phyloP scores from a whole-genome alignment of 768 basidiomycete species.

The Termitomyces sp. region DNA sequence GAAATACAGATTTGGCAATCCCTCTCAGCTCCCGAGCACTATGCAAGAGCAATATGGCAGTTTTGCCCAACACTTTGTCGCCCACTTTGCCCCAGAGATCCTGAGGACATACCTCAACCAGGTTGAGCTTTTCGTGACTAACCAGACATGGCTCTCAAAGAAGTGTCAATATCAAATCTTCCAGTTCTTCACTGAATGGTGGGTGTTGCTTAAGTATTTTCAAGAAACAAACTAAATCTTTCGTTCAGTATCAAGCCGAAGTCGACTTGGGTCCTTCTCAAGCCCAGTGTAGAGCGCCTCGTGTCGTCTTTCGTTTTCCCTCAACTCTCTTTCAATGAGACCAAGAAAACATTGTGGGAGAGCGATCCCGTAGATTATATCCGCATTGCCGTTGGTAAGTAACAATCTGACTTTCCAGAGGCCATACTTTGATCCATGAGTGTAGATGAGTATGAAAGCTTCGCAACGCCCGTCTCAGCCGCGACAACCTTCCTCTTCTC shows the following conservation, averaged over 20 bases:
- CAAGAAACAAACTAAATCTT: neutral
- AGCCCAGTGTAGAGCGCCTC: constrained; percentile 75
- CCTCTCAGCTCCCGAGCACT: constrained; percentile 74
- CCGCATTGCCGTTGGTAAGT: constrained; percentile 64
- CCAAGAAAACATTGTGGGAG: constrained; percentile 67
- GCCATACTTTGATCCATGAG: neutral
- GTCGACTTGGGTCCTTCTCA: constrained; percentile 83
- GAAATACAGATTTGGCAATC: constrained; percentile 67
- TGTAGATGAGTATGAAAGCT: constrained; percentile 77
- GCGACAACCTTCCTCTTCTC: constrained; percentile 78
- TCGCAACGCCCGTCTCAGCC: constrained; percentile 69
- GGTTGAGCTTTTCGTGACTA: constrained; percentile 68
- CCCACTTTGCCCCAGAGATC: constrained; percentile 81
- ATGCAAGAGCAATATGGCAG: constrained; percentile 61
- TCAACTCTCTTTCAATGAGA: constrained; percentile 71
- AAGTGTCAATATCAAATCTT: constrained; percentile 84
- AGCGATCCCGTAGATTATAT: constrained; percentile 82
- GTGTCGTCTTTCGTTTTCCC: constrained; percentile 85
- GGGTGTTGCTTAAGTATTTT: constrained; percentile 16
- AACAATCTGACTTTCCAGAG: neutral
- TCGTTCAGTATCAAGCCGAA: constrained; percentile 78
- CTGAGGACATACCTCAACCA: constrained; percentile 70
- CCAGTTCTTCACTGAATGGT: constrained; percentile 88
- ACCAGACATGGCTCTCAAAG: constrained; percentile 73
- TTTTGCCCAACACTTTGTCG: constrained; percentile 76